Conservation (phyloP, 208 protist genomes). For the Acanthamoeba triangularis region DNA sequence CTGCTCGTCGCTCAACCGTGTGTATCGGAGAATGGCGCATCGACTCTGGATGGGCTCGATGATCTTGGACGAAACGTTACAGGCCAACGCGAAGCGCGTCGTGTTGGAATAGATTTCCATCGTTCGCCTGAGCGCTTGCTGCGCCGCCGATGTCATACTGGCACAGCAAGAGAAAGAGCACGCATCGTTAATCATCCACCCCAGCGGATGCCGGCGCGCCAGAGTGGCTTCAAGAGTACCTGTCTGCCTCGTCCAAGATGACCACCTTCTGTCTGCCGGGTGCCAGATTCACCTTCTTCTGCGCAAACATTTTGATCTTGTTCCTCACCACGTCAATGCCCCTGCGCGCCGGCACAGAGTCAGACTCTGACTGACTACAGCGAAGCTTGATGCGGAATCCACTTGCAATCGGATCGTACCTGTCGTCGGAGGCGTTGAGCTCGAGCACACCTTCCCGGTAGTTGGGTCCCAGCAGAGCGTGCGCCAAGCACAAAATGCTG, state of each 20-base stretch:
- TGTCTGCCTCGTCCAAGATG: constrained; percentile 99
- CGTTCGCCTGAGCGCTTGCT: constrained; percentile 98
- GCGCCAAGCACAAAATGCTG: constrained; percentile 97
- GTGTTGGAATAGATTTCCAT: constrained; percentile 99
- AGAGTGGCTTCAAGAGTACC: constrained; percentile 80
- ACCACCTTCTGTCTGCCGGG: constrained; percentile 97
- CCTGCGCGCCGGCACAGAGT: constrained; percentile 80
- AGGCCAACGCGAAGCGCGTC: constrained; percentile 99
- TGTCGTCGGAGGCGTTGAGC: constrained; percentile 99
- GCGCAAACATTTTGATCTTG: constrained; percentile 99
- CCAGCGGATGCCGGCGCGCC: constrained; percentile 83
- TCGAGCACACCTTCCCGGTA: constrained; percentile 98
- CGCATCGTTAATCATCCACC: constrained; percentile 83
- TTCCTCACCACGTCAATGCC: constrained; percentile 99
- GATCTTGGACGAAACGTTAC: constrained; percentile 99
- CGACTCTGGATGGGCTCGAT: constrained; percentile 99
- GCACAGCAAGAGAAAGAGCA: constrained; percentile 68
- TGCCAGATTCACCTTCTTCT: constrained; percentile 91
- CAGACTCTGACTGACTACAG: not conserved
- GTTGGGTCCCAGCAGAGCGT: constrained; percentile 94
- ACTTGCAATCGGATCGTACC: constrained; percentile 53
- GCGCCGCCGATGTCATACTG: constrained; percentile 98
- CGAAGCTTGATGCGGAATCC: not conserved
- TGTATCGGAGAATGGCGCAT: constrained; percentile 95
- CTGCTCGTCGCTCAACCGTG: constrained; percentile 91